Base-by-base conservation (phyloP, 352 stramenopile species). In the Pythium brachiatum region DNA sequence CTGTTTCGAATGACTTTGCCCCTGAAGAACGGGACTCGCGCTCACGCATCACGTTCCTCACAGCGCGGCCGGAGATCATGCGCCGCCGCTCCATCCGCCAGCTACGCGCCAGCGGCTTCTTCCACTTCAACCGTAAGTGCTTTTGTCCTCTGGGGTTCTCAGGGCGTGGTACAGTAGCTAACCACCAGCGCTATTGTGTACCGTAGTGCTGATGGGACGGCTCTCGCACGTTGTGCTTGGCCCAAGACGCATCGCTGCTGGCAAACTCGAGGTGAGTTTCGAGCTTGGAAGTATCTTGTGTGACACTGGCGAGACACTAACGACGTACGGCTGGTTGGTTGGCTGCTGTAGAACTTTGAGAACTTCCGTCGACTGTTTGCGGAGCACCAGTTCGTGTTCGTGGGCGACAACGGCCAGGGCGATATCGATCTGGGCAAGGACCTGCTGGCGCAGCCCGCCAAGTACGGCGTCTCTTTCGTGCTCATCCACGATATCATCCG, bases 401-500 rank as follows among this genome's bases (percentile, higher is more conserved):
- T 93, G 27, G 84, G 84, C 5, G 84, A 93, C 63, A 93, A 93
- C 36, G 84, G 84, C 4, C 84, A 93, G 53, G 82, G 84, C 16
- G 84, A 93, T 59, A 93, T 93, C 29, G 82, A 92, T 38, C 59
- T 93, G 23, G 84, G 84, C 70, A 92, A 90, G 67, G 69, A 79
- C 41, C 62, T 93, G 53, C 62, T 93, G 32, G 65, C 63, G 39
- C 62, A 82, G 16, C 79, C 81, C 1, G 57, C 77, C 9, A 62
- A 78, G 58, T 89, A 89, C 62, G 64, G 70, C 1, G 79, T 89
- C 32, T 75, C 71, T 0, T 71, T 71, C 20, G 84, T 93, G 44
- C 72, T 93, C 7, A 93, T 93, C 56, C 84, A 93, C 70, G 84
- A 93, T 57, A 76, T 93, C 25, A 86, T 92, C 64, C 83, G 83